Evolutionary conservation across 2,329 filamentous ascomycete genomes (phyloP), one percentile per base, ranked within the genome.

Genomic region (Diaporthe citrichinensis): DNA sequence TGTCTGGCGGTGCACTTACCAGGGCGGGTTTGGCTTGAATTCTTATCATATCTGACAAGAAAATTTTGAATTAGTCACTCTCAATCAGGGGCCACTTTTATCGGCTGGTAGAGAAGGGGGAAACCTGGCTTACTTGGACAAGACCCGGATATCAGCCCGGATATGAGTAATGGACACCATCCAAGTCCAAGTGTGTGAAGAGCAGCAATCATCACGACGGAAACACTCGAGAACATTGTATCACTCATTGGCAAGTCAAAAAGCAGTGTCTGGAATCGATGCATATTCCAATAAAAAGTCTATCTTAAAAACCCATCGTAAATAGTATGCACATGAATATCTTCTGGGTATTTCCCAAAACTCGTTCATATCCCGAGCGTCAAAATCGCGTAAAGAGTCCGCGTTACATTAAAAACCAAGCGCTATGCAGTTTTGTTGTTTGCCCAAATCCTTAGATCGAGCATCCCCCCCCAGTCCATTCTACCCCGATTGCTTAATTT

Each of bases 351-450:
- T 69, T 7, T 34, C 57, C 65, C 25, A 65, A 55, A 41, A 55
- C 46, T 55, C 65, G 49, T 55, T 31, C 31, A 53, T 12, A 41
- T 55, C 49, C 65, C 65, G 65, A 69, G 65, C 46, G n/a, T 67
- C 31, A 53, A 67, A 68, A 53, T 41, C 65, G 65, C 65, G 65
- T 55, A 69, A 69, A 6, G 65, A 69, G 65, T 55, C 65, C 65
- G 65, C 65, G 65, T 69, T 69, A 69, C 49, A 55, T 69, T 69
- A 55, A 69, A 69, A 69, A 55, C 31, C 65, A 69, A 69, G 8
- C 65, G 65, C 65, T 69, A 69, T 69, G 65, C 65, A 69, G n/a
- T 53, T 25, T 28, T 55, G 28, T 28, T 55, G 28, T 55, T 6
- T 55, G 53, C 12, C 12, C 36, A 39, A 3, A 14, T 39, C 36